These are phyloP conservation scores for Chlamydomonas schloesseri DNA, from an alignment of 139 green algal species.

Conservation along the genomic window DNA sequence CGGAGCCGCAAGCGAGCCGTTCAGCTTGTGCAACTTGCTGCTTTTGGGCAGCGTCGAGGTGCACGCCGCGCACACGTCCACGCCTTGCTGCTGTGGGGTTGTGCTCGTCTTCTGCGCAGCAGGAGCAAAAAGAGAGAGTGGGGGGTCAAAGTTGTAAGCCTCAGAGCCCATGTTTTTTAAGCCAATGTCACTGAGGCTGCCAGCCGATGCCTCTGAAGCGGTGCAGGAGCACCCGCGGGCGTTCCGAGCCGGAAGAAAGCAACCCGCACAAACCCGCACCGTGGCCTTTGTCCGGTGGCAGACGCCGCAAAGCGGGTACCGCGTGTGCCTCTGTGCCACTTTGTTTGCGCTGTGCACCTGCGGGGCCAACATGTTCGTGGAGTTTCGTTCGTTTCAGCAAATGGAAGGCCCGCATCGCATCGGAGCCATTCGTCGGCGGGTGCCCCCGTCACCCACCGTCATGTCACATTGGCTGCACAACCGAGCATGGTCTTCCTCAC, in stretches of 20 bases:
- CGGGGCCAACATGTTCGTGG: not conserved
- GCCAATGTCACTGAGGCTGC: no score
- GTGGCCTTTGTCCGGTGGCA: conserved; percentile 30
- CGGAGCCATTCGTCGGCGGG: not conserved
- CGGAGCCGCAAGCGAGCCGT: not conserved
- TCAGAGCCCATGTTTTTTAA: not conserved
- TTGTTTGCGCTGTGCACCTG: conserved; percentile 44
- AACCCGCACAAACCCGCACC: not conserved
- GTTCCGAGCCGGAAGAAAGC: no score
- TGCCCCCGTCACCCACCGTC: not conserved
- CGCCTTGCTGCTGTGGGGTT: not conserved
- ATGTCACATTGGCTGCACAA: conserved; percentile 32
- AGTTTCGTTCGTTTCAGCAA: not conserved
- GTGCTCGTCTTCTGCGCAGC: conserved; percentile 40
- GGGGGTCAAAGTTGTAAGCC: not conserved
- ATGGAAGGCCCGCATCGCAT: not conserved
- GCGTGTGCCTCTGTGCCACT: conserved; percentile 32
- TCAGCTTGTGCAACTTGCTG: conserved; percentile 27
- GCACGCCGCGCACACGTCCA: conserved; percentile 32
- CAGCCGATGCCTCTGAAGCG: no score
- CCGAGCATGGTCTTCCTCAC: conserved; percentile 35
- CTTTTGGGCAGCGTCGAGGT: conserved; percentile 8
- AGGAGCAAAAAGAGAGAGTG: no score
- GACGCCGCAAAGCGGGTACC: conserved; percentile 5
- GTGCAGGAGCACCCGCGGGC: no score